phyloP scores from a whole-genome alignment of 2,329 filamentous ascomycete species.

The Arthroderma uncinatum region DNA sequence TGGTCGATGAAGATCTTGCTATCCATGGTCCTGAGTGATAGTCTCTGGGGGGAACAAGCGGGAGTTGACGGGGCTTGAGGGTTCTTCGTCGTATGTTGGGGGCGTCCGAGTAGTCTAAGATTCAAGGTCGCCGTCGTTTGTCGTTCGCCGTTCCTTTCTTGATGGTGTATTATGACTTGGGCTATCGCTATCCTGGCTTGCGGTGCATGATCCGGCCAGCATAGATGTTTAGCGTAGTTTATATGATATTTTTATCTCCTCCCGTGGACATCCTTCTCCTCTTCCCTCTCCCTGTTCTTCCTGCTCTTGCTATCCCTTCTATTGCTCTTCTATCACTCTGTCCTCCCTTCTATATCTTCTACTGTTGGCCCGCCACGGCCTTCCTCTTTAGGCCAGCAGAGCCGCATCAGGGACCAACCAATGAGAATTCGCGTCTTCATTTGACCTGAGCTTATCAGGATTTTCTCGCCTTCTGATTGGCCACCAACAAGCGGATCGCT shows the following conservation, averaged over 20 bases:
- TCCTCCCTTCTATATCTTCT: too few relatives aligned
- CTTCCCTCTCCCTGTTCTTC: not conserved
- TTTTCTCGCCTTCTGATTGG: not conserved
- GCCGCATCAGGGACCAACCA: not conserved
- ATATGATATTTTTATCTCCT: not conserved
- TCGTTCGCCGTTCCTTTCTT: not conserved
- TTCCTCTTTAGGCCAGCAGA: not conserved
- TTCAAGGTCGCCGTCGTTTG: not conserved
- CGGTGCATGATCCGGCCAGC: not conserved
- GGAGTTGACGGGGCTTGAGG: not conserved
- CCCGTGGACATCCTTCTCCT: too few relatives aligned
- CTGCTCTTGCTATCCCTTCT: not conserved
- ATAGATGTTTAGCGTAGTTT: slow-evolving; percentile 4
- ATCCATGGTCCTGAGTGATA: not conserved
- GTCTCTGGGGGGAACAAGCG: not conserved
- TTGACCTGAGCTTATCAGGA: not conserved
- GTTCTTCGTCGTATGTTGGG: not conserved
- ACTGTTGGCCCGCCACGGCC: not conserved
- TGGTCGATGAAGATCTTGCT: not conserved
- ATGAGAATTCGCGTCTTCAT: not conserved
- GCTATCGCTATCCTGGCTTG: not conserved
- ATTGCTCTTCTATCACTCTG: too few relatives aligned
- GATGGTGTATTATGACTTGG: slow-evolving; percentile 4
- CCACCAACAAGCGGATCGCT: not conserved
- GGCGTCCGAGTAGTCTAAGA: not conserved